These are phyloP conservation scores for Suhomyces coccinellae DNA, from an alignment of 1,139 yeast species.

Conservation along the genomic window DNA sequence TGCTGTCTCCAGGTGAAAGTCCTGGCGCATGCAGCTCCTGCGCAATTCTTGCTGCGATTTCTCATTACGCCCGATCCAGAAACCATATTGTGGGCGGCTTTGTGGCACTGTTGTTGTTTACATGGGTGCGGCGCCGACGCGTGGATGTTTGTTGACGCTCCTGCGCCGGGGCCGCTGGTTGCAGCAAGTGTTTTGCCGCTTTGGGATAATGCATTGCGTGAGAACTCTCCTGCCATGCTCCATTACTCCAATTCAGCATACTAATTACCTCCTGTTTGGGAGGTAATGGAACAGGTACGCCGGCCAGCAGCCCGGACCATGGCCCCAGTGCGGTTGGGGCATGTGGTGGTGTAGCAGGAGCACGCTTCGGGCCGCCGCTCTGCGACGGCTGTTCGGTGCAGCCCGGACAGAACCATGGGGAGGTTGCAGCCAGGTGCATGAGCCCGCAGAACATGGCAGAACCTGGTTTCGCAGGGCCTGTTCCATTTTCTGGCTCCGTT, in stretches of 20 bases:
- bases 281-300: no score
- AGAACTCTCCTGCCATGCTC: slow-evolving; percentile 1
- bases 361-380: no score
- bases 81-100: slow-evolving; percentile 9
- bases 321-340: no score
- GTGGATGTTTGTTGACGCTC: slow-evolving; percentile 10
- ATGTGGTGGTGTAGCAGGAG: no score
- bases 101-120: slow-evolving; percentile 12
- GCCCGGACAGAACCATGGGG: no score
- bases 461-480: no score
- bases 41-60: slow-evolving; percentile 11
- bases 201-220: slow-evolving; percentile 9
- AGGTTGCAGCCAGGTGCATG: no score
- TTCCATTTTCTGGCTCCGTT: no score
- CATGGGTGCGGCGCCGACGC: slow-evolving; percentile 8
- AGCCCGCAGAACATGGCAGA: no score
- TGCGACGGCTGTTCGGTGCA: no score
- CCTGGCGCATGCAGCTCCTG: background rate
- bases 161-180: slow-evolving; percentile 7
- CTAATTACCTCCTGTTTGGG: slow-evolving; percentile 4
- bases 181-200: slow-evolving; percentile 11
- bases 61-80: slow-evolving; percentile 12
- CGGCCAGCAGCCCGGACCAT: no score
- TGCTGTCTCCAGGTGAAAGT: no score
- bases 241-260: slow-evolving; percentile 9